phyloP scores from a whole-genome alignment of 1,284 basidiomycete genomes.

The Phellinidium pouzarii region DNA sequence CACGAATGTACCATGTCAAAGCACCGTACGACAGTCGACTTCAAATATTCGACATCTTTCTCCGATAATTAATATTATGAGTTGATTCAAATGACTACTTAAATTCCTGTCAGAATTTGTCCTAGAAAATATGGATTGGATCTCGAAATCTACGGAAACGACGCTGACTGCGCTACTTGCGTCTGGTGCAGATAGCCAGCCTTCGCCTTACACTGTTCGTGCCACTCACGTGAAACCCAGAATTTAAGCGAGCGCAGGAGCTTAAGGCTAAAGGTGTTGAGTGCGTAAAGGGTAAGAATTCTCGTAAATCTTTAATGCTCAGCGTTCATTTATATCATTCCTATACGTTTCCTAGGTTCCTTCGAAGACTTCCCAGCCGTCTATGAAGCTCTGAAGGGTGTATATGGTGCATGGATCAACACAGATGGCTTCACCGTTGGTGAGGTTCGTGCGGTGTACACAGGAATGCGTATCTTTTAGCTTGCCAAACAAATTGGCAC shows the following conservation, averaged over 20 bases:
- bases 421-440: conserved; percentile 42
- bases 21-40: no score
- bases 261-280: conserved; percentile 37
- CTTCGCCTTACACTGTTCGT: conserved; percentile 41
- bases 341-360: conserved; percentile 24
- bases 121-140: no score
- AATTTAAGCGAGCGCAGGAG: conserved; percentile 31
- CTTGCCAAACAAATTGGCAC: conserved; percentile 34
- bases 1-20: no score
- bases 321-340: neutral
- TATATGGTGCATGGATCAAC: conserved; percentile 41
- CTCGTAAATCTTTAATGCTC: neutral
- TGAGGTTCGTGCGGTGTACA: conserved; percentile 36
- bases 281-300: conserved; percentile 34
- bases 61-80: no score
- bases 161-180: no score
- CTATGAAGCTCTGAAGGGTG: conserved; percentile 32
- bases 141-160: no score
- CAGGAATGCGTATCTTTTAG: conserved; percentile 41
- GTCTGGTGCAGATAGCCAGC: conserved; percentile 32
- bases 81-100: no score
- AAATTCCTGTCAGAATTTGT: no score
- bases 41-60: no score
- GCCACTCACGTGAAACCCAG: conserved; percentile 40
- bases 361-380: conserved; percentile 32